phyloP scores from a whole-genome alignment of 495 filamentous ascomycete species.

The Choiromyces venosus region DNA sequence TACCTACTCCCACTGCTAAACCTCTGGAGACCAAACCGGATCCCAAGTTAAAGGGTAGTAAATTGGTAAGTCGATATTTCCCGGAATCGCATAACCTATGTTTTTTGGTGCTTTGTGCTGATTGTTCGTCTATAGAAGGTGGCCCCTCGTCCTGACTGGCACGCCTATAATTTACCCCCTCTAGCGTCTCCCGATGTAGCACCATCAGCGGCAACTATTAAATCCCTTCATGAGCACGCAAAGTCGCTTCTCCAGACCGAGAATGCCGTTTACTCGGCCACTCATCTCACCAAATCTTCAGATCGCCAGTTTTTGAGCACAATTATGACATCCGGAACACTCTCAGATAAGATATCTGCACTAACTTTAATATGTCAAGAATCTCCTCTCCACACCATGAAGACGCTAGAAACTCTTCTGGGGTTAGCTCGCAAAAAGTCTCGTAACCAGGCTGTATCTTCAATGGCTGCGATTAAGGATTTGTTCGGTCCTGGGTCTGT shows the following conservation, averaged over 20 bases:
- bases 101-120: slow-evolving; percentile 18
- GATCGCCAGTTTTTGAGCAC: slow-evolving; percentile 90
- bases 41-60: slow-evolving; percentile 20
- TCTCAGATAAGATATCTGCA: slow-evolving; percentile 94
- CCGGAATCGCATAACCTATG: background rate
- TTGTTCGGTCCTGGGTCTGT: slow-evolving; percentile 81
- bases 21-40: slow-evolving; percentile 9
- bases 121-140: slow-evolving; percentile 54
- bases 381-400: slow-evolving; percentile 85
- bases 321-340: slow-evolving; percentile 92
- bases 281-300: slow-evolving; percentile 57
- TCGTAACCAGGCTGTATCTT: slow-evolving; percentile 86
- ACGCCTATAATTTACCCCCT: slow-evolving; percentile 58
- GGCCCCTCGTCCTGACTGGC: slow-evolving; percentile 79
- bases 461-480: slow-evolving; percentile 86
- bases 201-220: slow-evolving; percentile 55
- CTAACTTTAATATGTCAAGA: slow-evolving; percentile 90
- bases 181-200: slow-evolving; percentile 50
- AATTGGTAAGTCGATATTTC: slow-evolving; percentile 28
- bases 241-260: slow-evolving; percentile 69
- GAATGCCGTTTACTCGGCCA: slow-evolving; percentile 55
- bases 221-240: slow-evolving; percentile 70
- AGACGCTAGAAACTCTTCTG: slow-evolving; percentile 77
- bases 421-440: slow-evolving; percentile 78
- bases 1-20: slow-evolving; percentile 28